A percentile compares a stretch with the other conserved stretches of the same genome.
phyloP scores from a whole-genome alignment of 495 filamentous ascomycete species.

The Apodospora peruviana region DNA sequence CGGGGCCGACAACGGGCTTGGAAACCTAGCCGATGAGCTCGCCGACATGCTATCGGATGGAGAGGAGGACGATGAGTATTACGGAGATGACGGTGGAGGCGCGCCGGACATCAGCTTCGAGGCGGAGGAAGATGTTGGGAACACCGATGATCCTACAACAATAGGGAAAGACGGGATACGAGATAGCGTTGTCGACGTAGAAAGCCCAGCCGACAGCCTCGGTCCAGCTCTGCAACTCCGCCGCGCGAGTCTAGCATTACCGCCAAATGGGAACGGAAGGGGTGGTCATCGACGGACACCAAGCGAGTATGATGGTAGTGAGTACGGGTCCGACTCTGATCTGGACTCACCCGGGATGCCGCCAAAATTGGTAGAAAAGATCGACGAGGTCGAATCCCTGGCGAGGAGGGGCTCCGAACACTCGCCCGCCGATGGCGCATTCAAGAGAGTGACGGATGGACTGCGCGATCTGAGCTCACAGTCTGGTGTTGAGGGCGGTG shows the following conservation, averaged over 20 bases:
- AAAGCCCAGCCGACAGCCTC: slow-evolving; percentile 22
- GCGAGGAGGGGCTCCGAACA: slow-evolving; percentile 67
- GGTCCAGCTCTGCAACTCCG: slow-evolving; percentile 1
- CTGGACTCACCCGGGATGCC: slow-evolving; percentile 65
- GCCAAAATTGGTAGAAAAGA: slow-evolving; percentile 63
- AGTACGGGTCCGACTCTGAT: slow-evolving; percentile 68
- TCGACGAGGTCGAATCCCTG: slow-evolving; percentile 72
- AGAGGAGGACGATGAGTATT: slow-evolving; percentile 57
- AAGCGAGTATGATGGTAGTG: slow-evolving; percentile 56
- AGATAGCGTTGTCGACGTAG: slow-evolving; percentile 43
- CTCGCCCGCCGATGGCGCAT: slow-evolving; percentile 60
- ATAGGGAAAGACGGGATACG: slow-evolving; percentile 18
- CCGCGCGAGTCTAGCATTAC: slow-evolving; percentile 31
- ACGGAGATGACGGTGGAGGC: slow-evolving; percentile 49
- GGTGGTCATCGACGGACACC: slow-evolving; percentile 39
- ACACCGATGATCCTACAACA: too few species aligned
- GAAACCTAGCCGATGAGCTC: slow-evolving; percentile 78
- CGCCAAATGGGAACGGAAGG: slow-evolving; percentile 19
- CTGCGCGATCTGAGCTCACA: slow-evolving; percentile 79
- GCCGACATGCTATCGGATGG: slow-evolving; percentile 54
- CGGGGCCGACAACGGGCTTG: slow-evolving; percentile 54
- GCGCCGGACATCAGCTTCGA: slow-evolving; percentile 25
- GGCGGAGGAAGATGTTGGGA: slow-evolving; percentile 7
- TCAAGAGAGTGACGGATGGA: slow-evolving; percentile 64
- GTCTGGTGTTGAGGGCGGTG: slow-evolving; percentile 70